Evolutionary conservation across 164 flowering plant species (phyloP).

Genomic region (Vitis cinerea): DNA sequence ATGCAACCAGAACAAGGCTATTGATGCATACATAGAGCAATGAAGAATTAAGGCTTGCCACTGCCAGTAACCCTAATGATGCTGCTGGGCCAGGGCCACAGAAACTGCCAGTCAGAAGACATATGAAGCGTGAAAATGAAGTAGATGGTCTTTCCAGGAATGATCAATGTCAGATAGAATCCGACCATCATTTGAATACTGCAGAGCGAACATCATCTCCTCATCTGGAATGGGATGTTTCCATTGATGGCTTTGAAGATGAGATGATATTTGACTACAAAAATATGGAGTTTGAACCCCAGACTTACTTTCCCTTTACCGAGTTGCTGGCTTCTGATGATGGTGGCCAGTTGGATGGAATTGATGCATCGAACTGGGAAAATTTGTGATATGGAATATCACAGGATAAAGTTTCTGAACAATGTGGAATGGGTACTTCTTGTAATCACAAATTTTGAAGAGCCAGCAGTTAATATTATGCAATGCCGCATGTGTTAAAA

Average conservation of each 20-base stretch:
- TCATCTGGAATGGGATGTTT: slow-evolving; percentile 38
- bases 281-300: slow-evolving; percentile 86
- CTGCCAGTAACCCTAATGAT: neutral
- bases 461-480: slow-evolving; percentile 8
- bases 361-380: slow-evolving; percentile 32
- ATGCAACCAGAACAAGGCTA: too few species aligned
- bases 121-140: slow-evolving; percentile 47
- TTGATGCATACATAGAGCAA: too few species aligned
- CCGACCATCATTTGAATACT: slow-evolving; percentile 7
- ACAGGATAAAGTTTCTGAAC: slow-evolving; percentile 20
- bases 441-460: slow-evolving; percentile 12
- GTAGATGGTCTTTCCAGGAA: slow-evolving; percentile 20
- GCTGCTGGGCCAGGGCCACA: slow-evolving; percentile 32
- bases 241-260: slow-evolving; percentile 27
- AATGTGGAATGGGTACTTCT: slow-evolving; percentile 14
- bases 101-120: slow-evolving; percentile 81
- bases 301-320: slow-evolving; percentile 78
- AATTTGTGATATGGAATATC: slow-evolving; percentile 13
- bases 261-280: slow-evolving; percentile 40
- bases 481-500: slow-evolving; percentile 52
- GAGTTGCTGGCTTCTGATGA: slow-evolving; percentile 78
- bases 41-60: too few species aligned
- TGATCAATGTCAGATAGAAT: slow-evolving; percentile 17
- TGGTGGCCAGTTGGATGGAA: slow-evolving; percentile 30
- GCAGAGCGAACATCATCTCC: slow-evolving; percentile 26